Conservation (phyloP, 371 early-diverging fungal species). For the Mortierella sp. region DNA sequence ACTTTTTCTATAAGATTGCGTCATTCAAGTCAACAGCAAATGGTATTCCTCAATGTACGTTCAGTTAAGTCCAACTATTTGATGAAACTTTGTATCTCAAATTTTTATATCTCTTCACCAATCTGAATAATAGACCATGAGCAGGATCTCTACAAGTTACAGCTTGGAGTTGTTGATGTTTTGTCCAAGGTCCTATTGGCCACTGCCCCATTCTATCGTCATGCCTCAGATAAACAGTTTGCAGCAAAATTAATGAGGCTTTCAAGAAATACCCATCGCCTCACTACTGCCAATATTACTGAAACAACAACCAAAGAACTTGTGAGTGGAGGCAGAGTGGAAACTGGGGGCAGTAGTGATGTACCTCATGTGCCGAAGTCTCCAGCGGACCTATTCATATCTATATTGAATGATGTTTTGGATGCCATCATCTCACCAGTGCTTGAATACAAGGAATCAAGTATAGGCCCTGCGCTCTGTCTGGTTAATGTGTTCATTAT, state of each 20-base stretch:
- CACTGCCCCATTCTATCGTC: slow-evolving; percentile 11
- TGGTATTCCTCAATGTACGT: neutral
- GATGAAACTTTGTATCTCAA: no score
- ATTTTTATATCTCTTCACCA: neutral
- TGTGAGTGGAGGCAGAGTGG: neutral
- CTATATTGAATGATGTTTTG: slow-evolving; percentile 6
- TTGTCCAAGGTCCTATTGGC: slow-evolving; percentile 14
- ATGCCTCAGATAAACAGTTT: neutral
- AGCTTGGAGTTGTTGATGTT: slow-evolving; percentile 22
- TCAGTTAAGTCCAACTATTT: no score
- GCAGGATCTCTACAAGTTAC: slow-evolving; percentile 16
- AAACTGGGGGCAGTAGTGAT: neutral
- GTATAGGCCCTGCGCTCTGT: neutral
- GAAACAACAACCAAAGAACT: neutral
- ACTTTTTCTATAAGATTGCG: slow-evolving; percentile 5
- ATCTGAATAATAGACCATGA: neutral
- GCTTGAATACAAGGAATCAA: neutral
- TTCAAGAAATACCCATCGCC: neutral
- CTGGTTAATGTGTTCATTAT: slow-evolving; percentile 12
- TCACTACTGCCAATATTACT: neutral
- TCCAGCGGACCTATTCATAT: slow-evolving; percentile 6
- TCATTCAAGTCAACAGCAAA: neutral
- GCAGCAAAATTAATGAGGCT: neutral
- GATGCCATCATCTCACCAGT: neutral
- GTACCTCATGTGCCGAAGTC: slow-evolving; percentile 1